Base-by-base conservation (phyloP, 1,284 basidiomycete species). In the Bondarzewia mesenterica region DNA sequence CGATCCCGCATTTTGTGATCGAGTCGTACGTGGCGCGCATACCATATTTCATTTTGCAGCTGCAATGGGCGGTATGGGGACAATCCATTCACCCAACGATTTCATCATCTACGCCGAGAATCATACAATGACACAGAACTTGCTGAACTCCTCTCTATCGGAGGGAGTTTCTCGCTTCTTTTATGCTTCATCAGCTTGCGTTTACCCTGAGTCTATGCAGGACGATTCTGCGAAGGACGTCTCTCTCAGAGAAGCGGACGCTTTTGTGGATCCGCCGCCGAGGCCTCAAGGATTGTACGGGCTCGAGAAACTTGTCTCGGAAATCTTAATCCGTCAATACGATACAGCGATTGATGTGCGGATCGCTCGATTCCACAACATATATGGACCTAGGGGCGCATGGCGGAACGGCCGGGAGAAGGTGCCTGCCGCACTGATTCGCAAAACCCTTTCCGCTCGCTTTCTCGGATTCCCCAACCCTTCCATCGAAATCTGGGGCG, bases 41-140 rank as follows among this genome's bases (percentile, higher is more conserved):
- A 66, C 62, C 12, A 67, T 82, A 16, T 61, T 80, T 20, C 78
- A 82, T 57, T 75, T 80, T 53, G 75, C 78, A 4, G 78, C 77
- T 7, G 73, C 67, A 25, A 80, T 79, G 77, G 78, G 78, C 4
- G 77, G 78, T 0, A 81, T 82, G 77, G 76, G 79, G 2, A 70
- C 70, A 0, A 82, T 82, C 32, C 77, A 80, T 54, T 55, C 61
- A 7, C 60, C 57, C 0, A 82, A 81, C 54, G 74, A 77, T 39
- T 62, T 68, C 44, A 52, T 54, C 21, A 76, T 80, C 18, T 80
- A 79, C 54, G 49, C 57, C 5, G 66, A 72, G 35, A 81, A 82
- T 51, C 67, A 74, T 29, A 25, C 50, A 2, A 80, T 81, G 68
- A 75, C 72, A 0, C 45, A 64, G 7, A 76, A 78, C 49, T 45